A percentile compares a stretch with the other conserved stretches of the same genome.
These are phyloP conservation scores for Cystofilobasidium bisporidii DNA, from an alignment of 768 basidiomycete genomes.

Conservation along the genomic window DNA sequence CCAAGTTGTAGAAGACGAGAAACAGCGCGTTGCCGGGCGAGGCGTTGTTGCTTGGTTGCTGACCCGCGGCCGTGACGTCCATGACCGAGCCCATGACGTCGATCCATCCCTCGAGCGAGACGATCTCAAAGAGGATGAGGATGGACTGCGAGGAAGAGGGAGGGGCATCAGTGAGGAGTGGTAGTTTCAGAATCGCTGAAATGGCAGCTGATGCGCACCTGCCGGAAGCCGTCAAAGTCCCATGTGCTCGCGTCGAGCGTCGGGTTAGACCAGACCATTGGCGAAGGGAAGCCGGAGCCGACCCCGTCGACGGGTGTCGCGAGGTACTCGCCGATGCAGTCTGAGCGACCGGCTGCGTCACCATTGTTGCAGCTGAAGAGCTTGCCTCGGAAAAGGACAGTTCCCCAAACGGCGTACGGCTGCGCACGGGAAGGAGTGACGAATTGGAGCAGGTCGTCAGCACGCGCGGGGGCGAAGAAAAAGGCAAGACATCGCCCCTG, in stretches of 20 bases:
- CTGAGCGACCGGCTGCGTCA: constrained; percentile 44
- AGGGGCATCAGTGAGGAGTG: too few relatives aligned
- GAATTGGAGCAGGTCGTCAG: too few relatives aligned
- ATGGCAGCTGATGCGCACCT: too few relatives aligned
- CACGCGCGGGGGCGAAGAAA: too few relatives aligned
- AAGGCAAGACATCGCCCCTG: too few relatives aligned
- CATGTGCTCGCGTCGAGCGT: constrained; percentile 49
- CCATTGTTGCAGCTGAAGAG: constrained; percentile 77
- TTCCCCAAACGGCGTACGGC: constrained; percentile 82
- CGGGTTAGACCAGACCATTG: constrained; percentile 39
- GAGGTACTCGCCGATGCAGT: constrained; percentile 67
- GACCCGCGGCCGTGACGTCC: constrained; percentile 58
- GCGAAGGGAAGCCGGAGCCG: constrained; percentile 55
- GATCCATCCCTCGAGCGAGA: constrained; percentile 88
- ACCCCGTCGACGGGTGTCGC: constrained; percentile 48
- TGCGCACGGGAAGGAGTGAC: neutral
- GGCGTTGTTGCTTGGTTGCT: constrained; percentile 62
- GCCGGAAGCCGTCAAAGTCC: constrained; percentile 73
- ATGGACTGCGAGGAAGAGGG: constrained; percentile 51
- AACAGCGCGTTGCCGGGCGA: constrained; percentile 79
- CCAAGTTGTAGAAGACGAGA: constrained; percentile 78
- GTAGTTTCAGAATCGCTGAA: too few relatives aligned
- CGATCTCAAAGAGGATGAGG: constrained; percentile 89
- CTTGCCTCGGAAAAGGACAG: constrained; percentile 64
- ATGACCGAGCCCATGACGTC: constrained; percentile 78